Evolutionary conservation across 1,284 basidiomycete species (phyloP).

Genomic region (Cerioporus squamosus): DNA sequence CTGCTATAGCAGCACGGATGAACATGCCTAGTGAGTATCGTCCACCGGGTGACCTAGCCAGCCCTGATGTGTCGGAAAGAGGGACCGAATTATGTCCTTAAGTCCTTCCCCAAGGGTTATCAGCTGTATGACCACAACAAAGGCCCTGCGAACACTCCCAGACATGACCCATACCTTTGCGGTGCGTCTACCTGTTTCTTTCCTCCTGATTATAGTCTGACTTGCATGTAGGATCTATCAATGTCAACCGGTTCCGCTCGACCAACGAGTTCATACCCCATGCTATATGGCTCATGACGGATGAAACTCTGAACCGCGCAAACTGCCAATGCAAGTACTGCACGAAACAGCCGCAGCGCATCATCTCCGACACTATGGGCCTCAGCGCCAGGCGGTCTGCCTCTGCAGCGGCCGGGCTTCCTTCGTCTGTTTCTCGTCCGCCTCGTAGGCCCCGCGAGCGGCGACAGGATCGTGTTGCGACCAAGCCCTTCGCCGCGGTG

Average conservation of each 20-base stretch:
- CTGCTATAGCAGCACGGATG: slow-evolving; percentile 57
- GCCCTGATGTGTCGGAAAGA: slow-evolving; percentile 37
- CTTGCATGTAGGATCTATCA: slow-evolving; percentile 43
- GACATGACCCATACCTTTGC: slow-evolving; percentile 78
- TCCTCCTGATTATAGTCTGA: neutral
- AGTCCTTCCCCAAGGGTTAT: slow-evolving; percentile 69
- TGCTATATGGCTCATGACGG: slow-evolving; percentile 74
- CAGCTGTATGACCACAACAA: slow-evolving; percentile 78
- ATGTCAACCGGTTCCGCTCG: slow-evolving; percentile 67
- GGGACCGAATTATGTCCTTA: slow-evolving; percentile 61
- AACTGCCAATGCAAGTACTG: slow-evolving; percentile 84
- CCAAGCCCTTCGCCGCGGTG: slow-evolving; percentile 58
- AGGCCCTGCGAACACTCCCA: slow-evolving; percentile 51
- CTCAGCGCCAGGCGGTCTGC: slow-evolving; percentile 21
- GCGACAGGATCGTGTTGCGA: slow-evolving; percentile 6
- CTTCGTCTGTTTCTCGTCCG: slow-evolving; percentile 5
- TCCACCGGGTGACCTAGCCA: too few relatives aligned
- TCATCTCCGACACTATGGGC: slow-evolving; percentile 66
- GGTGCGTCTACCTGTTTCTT: slow-evolving; percentile 48
- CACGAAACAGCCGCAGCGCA: slow-evolving; percentile 64
- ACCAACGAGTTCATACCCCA: slow-evolving; percentile 82
- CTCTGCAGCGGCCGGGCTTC: slow-evolving; percentile 10
- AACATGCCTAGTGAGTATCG: slow-evolving; percentile 50
- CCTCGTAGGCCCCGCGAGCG: slow-evolving; percentile 23
- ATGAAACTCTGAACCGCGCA: slow-evolving; percentile 47